Conservation (phyloP, 495 filamentous ascomycete species). For the Penicillium coffeae region DNA sequence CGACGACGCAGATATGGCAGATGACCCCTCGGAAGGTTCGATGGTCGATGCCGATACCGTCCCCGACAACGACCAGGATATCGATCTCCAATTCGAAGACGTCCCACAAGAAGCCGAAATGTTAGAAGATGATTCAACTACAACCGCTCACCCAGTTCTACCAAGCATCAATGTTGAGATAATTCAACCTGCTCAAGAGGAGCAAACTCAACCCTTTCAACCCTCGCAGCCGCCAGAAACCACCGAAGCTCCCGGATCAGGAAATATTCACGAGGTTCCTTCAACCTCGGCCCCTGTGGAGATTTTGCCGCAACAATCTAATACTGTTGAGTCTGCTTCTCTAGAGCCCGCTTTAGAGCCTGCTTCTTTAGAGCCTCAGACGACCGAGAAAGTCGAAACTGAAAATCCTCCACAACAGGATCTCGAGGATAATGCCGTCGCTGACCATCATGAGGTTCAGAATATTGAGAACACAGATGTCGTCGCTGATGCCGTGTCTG, state of each 20-base stretch:
- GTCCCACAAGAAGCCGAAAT: conserved; percentile 40
- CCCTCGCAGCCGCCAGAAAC: background rate
- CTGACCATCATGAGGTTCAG: background rate
- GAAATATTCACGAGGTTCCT: background rate
- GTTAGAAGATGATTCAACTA: conserved; percentile 41
- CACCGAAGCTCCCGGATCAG: background rate
- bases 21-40: conserved; percentile 40
- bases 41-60: conserved; percentile 38
- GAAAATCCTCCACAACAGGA: background rate
- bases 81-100: conserved; percentile 36
- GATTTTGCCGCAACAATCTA: background rate
- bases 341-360: background rate
- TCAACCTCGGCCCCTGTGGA: background rate
- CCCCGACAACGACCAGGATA: conserved; percentile 27
- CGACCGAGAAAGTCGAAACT: background rate
- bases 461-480: background rate
- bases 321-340: too few species aligned
- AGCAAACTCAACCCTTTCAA: too few species aligned
- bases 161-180: conserved; percentile 26
- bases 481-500: background rate
- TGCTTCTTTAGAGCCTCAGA: background rate
- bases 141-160: conserved; percentile 29
- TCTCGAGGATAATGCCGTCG: background rate
- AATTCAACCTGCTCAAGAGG: background rate
- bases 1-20: conserved; percentile 49